phyloP scores from a whole-genome alignment of 169 alveolate genomes.

The Eimeria necatrix region DNA sequence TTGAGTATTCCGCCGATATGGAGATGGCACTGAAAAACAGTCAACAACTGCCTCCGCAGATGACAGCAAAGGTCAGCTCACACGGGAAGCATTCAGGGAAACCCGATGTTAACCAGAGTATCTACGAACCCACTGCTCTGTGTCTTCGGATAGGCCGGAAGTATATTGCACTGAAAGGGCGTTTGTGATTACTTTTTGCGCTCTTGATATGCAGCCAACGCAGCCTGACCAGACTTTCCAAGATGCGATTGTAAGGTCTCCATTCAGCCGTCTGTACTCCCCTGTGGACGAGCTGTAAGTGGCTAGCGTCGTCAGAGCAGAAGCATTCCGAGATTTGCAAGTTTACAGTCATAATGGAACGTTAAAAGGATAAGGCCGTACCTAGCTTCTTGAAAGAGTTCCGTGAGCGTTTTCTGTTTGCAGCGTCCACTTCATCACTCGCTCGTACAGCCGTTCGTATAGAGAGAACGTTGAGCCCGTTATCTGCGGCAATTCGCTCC shows the following conservation, averaged over 20 bases:
- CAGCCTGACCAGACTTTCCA: constrained; percentile 6
- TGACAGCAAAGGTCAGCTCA: constrained; percentile 11
- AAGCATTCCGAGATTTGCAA: not conserved
- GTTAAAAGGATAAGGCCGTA: not conserved
- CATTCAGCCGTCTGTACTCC: constrained; percentile 61
- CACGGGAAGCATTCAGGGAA: not conserved
- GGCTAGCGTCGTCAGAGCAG: not conserved
- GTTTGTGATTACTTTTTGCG: not conserved
- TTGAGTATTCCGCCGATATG: constrained; percentile 54
- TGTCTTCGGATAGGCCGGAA: not conserved
- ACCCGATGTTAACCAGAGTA: not conserved
- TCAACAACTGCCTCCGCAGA: constrained; percentile 26
- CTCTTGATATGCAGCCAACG: constrained; percentile 31
- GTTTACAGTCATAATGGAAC: not conserved
- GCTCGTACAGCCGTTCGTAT: constrained; percentile 39
- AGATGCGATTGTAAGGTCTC: constrained; percentile 74
- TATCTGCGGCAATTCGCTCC: constrained; percentile 19
- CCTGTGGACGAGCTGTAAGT: constrained; percentile 74
- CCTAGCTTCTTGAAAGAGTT: not conserved
- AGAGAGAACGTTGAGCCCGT: constrained; percentile 64
- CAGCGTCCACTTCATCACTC: constrained; percentile 67
- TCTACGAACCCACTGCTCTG: too few species aligned
- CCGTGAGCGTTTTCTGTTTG: not conserved
- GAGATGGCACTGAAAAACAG: constrained; percentile 49
- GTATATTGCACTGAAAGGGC: not conserved